A percentile compares a stretch with the other conserved stretches of the same genome.
These are phyloP conservation scores for Paramecium tetraurelia DNA, from an alignment of 73 alveolate genomes.

Conservation along the genomic window DNA sequence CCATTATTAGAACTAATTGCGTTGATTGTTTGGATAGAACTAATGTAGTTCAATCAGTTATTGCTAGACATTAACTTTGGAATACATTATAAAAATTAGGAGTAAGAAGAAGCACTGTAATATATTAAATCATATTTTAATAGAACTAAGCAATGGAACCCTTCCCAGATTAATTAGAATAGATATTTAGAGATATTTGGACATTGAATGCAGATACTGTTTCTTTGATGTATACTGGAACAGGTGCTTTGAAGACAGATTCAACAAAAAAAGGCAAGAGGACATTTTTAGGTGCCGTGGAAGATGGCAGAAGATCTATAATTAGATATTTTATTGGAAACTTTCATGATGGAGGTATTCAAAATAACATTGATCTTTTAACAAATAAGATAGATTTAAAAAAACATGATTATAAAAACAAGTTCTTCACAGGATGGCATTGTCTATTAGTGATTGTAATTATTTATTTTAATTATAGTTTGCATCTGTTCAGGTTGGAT, in stretches of 20 bases:
- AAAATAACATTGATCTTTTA: conserved; percentile 68
- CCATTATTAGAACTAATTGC: conserved; percentile 94
- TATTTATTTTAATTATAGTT: not conserved
- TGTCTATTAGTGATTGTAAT: not conserved
- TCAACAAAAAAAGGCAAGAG: conserved; percentile 95
- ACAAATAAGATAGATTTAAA: conserved; percentile 18
- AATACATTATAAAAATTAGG: conserved; percentile 75
- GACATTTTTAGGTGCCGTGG: conserved; percentile 83
- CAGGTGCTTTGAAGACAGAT: conserved; percentile 98
- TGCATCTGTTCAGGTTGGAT: not conserved
- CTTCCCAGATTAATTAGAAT: conserved; percentile 85
- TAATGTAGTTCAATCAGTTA: conserved; percentile 83
- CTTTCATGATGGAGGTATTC: conserved; percentile 86
- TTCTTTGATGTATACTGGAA: conserved; percentile 91
- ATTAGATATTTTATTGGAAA: conserved; percentile 92
- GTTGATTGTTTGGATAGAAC: conserved; percentile 98
- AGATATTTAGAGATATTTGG: conserved; percentile 93
- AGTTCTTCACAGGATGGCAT: not conserved
- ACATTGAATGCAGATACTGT: conserved; percentile 92
- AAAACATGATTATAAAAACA: not conserved
- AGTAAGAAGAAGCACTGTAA: conserved; percentile 51
- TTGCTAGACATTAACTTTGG: conserved; percentile 76
- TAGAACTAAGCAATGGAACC: conserved; percentile 75
- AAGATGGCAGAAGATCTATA: conserved; percentile 86
- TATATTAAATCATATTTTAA: not conserved